phyloP scores from a whole-genome alignment of 140 eudicot genomes.

The Erigeron philadelphicus region DNA sequence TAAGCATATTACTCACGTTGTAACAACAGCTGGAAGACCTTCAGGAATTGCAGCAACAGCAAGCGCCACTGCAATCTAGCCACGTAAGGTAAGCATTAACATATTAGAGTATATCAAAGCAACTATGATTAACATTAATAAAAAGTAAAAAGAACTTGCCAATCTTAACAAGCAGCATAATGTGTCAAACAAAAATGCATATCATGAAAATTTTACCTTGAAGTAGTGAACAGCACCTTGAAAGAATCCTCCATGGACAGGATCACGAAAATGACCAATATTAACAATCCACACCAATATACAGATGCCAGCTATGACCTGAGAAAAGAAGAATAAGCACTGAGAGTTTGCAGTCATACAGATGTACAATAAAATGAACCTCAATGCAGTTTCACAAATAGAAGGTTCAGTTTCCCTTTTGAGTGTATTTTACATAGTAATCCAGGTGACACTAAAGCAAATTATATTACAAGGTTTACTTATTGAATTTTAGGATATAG shows the following conservation, averaged over 20 bases:
- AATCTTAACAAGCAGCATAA: constrained; percentile 3
- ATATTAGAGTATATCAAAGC: background rate
- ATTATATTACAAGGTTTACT: constrained; percentile 5
- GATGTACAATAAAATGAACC: background rate
- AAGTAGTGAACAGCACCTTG: constrained; percentile 97
- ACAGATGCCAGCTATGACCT: constrained; percentile 98
- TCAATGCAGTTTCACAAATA: no score
- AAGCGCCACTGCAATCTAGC: constrained; percentile 98
- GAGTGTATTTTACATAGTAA: background rate
- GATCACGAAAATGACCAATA: constrained; percentile 96
- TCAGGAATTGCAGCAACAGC: constrained; percentile 99
- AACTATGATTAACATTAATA: background rate
- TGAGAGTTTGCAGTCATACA: background rate
- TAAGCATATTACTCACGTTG: constrained; percentile 64
- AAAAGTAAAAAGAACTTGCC: background rate
- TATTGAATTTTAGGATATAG: background rate
- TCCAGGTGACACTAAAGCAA: background rate
- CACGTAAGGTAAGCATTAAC: constrained; percentile 14
- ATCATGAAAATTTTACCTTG: constrained; percentile 48
- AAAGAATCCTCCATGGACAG: constrained; percentile 89
- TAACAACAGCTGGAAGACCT: constrained; percentile 99
- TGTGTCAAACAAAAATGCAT: constrained; percentile 12
- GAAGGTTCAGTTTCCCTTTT: no score
- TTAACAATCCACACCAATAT: constrained; percentile 91
- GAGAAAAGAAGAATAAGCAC: constrained; percentile 22